Evolutionary conservation across 1,284 basidiomycete genomes (phyloP).

Genomic region (Trametes pubescens): DNA sequence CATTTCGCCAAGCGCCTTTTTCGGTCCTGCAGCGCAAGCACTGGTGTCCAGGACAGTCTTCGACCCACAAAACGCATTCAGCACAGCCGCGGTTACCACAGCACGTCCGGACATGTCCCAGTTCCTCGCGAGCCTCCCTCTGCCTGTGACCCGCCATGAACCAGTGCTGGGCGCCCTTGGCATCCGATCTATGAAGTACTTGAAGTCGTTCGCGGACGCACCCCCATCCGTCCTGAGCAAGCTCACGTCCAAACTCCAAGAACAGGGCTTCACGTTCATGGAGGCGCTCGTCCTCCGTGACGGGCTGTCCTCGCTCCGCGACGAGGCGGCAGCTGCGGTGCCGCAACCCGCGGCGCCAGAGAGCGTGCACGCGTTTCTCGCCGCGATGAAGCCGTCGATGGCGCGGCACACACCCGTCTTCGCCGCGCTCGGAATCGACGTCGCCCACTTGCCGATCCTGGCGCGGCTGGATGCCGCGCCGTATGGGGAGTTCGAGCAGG

Average conservation of each 20-base stretch:
- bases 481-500: constrained; percentile 21
- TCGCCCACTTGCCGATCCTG: constrained; percentile 20
- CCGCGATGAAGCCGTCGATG: constrained; percentile 11
- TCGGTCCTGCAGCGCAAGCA: neutral
- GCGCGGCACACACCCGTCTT: constrained; percentile 10
- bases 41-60: neutral
- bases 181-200: constrained; percentile 5
- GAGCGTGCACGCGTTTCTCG: neutral
- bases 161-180: neutral
- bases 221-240: constrained; percentile 1
- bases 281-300: constrained; percentile 23
- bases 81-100: neutral
- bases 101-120: neutral
- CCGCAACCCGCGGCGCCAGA: neutral
- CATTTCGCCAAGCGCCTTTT: neutral
- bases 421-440: constrained; percentile 16
- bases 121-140: neutral
- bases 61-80: neutral
- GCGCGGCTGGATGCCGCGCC: constrained; percentile 16
- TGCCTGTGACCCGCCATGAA: neutral
- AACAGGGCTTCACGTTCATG: constrained; percentile 23
- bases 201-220: constrained; percentile 7
- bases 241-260: neutral
- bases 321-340: neutral
- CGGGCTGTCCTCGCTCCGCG: constrained; percentile 13